A percentile compares a stretch with the other conserved stretches of the same genome.
Evolutionary conservation across 2,329 filamentous ascomycete genomes (phyloP).

Genomic region (Hyphodiscus sp.): DNA sequence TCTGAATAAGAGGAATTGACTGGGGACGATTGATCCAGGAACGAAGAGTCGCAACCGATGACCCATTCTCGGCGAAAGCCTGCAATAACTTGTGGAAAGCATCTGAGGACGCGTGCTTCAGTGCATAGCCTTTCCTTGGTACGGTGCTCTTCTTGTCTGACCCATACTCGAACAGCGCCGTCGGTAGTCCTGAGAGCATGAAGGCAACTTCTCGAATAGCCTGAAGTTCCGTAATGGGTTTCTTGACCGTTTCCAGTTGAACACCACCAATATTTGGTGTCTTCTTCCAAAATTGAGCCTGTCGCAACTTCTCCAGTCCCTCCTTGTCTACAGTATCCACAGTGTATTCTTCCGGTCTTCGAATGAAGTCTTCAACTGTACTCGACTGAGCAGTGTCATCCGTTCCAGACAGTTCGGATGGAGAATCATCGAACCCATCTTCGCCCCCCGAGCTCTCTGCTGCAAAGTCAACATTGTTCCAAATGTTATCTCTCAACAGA

Average conservation of each 20-base stretch:
- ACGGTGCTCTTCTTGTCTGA: conserved; percentile 31
- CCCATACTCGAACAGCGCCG: conserved; percentile 55
- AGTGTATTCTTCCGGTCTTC: conserved; percentile 28
- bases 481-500: conserved; percentile 62
- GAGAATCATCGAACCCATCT: conserved; percentile 29
- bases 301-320: conserved; percentile 33
- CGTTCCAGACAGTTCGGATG: conserved; percentile 32
- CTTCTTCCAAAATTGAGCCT: conserved; percentile 43
- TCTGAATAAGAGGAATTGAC: conserved; percentile 25
- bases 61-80: conserved; percentile 42
- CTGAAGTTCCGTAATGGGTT: conserved; percentile 52
- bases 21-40: conserved; percentile 37
- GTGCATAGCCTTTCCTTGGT: conserved; percentile 22
- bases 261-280: conserved; percentile 20
- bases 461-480: conserved; percentile 63
- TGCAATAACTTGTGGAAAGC: conserved; percentile 33
- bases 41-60: conserved; percentile 40
- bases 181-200: conserved; percentile 76
- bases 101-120: conserved; percentile 32
- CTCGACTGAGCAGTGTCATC: conserved; percentile 28
- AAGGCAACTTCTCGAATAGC: conserved; percentile 72
- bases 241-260: conserved; percentile 25
- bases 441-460: conserved; percentile 53
- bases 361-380: conserved; percentile 22
- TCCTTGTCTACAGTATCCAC: conserved; percentile 27